A percentile compares a stretch with the other conserved stretches of the same genome.
Evolutionary conservation across 331 rosid genomes (phyloP).

Genomic region (Quercus tomentella): DNA sequence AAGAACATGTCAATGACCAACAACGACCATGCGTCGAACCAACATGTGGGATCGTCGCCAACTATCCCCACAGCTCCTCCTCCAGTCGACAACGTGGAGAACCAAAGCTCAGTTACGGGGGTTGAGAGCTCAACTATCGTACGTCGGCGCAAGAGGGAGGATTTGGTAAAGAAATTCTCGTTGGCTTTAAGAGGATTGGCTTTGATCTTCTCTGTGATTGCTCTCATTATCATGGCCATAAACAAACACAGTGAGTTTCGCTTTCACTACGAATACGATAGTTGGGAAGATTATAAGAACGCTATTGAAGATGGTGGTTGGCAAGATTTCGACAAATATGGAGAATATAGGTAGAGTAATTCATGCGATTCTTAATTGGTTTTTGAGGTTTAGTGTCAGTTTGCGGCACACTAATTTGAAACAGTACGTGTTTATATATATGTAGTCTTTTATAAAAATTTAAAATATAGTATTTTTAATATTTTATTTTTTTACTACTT

Average conservation of each 20-base stretch:
- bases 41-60: neutral
- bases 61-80: neutral
- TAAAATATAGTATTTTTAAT: too few species aligned
- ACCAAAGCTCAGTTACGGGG: neutral
- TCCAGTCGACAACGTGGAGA: neutral
- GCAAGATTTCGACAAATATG: neutral
- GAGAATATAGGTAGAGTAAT: neutral
- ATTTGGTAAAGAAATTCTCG: slow-evolving; percentile 46
- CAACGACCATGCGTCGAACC: neutral
- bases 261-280: slow-evolving; percentile 40
- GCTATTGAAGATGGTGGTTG: slow-evolving; percentile 37
- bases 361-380: neutral
- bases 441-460: too few species aligned
- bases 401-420: too few species aligned
- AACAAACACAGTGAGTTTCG: slow-evolving; percentile 49
- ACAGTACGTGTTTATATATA: too few species aligned
- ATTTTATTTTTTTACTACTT: too few species aligned
- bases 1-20: neutral
- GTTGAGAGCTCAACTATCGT: slow-evolving; percentile 28
- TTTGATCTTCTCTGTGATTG: slow-evolving; percentile 50
- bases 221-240: slow-evolving; percentile 52
- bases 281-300: slow-evolving; percentile 67
- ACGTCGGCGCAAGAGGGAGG: slow-evolving; percentile 60
- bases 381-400: neutral
- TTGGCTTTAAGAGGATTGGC: slow-evolving; percentile 58